A percentile compares a stretch with the other conserved stretches of the same genome.
phyloP scores from a whole-genome alignment of 495 filamentous ascomycete genomes.

The Podospora comata region DNA sequence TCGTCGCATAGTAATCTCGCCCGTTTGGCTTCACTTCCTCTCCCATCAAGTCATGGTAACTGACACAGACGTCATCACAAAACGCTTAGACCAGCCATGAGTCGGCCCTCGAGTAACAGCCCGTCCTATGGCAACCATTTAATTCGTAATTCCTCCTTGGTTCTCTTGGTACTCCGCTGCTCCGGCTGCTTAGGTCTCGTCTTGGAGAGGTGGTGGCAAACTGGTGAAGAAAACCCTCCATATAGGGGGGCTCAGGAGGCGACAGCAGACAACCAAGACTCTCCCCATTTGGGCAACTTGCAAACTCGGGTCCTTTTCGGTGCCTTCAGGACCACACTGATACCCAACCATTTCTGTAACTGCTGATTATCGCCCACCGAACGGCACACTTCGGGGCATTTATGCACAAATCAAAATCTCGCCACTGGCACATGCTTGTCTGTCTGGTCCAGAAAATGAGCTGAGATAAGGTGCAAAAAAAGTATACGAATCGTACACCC shows the following conservation, averaged over 20 bases:
- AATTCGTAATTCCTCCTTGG: not conserved
- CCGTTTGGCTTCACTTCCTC: not conserved
- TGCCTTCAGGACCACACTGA: too few species aligned
- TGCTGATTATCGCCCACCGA: not conserved
- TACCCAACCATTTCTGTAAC: not conserved
- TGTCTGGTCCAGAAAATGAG: not conserved
- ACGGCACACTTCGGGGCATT: not conserved
- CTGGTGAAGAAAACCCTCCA: not conserved
- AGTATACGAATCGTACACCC: not conserved
- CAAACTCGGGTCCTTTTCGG: too few species aligned
- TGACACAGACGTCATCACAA: not conserved
- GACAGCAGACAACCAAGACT: not conserved
- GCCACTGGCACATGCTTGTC: not conserved
- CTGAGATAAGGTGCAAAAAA: not conserved
- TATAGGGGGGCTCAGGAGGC: not conserved
- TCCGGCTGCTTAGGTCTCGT: not conserved
- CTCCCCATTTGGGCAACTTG: too few species aligned
- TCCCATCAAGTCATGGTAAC: not conserved
- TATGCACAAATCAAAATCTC: not conserved
- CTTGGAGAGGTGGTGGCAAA: not conserved
- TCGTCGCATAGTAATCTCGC: not conserved
- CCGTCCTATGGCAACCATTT: not conserved
- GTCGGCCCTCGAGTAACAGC: not conserved
- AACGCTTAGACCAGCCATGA: not conserved
- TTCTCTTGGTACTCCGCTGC: not conserved